phyloP scores from a whole-genome alignment of 1,284 basidiomycete genomes.

The Papiliotrema laurentii region DNA sequence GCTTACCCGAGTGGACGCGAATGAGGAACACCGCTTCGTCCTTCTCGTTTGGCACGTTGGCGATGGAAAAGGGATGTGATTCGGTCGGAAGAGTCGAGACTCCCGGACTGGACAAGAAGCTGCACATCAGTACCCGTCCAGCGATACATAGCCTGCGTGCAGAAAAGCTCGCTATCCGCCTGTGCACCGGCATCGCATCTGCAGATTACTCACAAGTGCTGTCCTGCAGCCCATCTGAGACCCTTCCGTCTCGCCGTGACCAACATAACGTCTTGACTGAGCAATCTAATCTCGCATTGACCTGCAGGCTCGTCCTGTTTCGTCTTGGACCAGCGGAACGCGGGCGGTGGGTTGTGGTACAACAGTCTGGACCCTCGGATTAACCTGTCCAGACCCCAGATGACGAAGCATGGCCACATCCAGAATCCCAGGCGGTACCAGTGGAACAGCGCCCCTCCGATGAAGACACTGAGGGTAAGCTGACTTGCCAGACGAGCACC shows the following conservation, averaged over 20 bases:
- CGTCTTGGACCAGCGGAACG: slow-evolving; percentile 1
- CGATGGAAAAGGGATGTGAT: slow-evolving; percentile 45
- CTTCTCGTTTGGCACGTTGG: slow-evolving; percentile 28
- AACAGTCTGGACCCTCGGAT: slow-evolving; percentile 55
- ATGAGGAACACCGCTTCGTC: slow-evolving; percentile 36
- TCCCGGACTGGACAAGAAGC: slow-evolving; percentile 37
- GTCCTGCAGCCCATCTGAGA: slow-evolving; percentile 58
- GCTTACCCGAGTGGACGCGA: slow-evolving; percentile 36
- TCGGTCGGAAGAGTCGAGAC: slow-evolving; percentile 35
- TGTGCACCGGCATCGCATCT: neutral
- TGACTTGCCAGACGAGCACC: too few relatives aligned
- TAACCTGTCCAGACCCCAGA: slow-evolving; percentile 57
- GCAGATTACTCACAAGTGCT: slow-evolving; percentile 47
- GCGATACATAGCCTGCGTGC: neutral
- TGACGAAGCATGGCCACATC: slow-evolving; percentile 36
- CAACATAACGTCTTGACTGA: slow-evolving; percentile 55
- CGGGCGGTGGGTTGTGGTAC: slow-evolving; percentile 50
- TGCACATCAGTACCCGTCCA: slow-evolving; percentile 6
- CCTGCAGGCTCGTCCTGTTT: slow-evolving; percentile 1
- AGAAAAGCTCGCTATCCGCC: neutral
- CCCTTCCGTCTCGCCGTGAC: slow-evolving; percentile 51
- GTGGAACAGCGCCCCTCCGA: slow-evolving; percentile 37
- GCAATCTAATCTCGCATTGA: slow-evolving; percentile 47
- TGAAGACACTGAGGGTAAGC: slow-evolving; percentile 24
- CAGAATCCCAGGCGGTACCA: slow-evolving; percentile 33